Percentiles rank a stretch among this genome's conserved stretches.
Evolutionary conservation across 2,329 filamentous ascomycete genomes (phyloP).

Genomic region (Orbilia ellipsospora): DNA sequence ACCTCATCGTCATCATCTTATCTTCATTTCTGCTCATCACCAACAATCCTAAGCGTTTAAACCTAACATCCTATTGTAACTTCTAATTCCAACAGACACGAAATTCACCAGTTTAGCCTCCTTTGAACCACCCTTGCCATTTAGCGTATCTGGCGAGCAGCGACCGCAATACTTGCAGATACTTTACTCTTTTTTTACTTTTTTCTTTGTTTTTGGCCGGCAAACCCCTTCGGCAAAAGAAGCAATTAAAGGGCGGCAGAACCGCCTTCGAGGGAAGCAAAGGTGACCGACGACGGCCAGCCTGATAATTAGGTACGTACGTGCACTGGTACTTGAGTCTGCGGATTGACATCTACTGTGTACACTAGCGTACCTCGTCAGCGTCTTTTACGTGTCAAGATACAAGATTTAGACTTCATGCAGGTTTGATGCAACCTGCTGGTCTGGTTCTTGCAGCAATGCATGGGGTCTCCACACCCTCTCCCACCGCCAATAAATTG

Average conservation of each 20-base stretch:
- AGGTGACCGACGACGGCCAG: conserved; percentile 30
- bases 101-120: background rate
- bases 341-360: background rate
- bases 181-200: background rate
- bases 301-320: conserved; percentile 24
- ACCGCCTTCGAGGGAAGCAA: conserved; percentile 28
- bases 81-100: too few species aligned
- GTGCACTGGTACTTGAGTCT: background rate
- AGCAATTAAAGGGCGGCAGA: conserved; percentile 47
- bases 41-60: too few species aligned
- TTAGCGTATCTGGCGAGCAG: background rate
- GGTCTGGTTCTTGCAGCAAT: conserved; percentile 1
- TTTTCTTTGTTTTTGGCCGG: conserved; percentile 6
- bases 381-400: conserved; percentile 1
- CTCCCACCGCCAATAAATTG: conserved; percentile 47
- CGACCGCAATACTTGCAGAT: background rate
- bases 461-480: conserved; percentile 34
- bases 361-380: background rate
- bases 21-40: too few species aligned
- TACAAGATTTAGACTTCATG: background rate
- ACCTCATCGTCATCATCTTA: background rate
- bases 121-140: background rate
- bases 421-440: conserved; percentile 1
- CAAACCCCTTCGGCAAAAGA: conserved; percentile 35
- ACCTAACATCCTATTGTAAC: too few species aligned